Evolutionary conservation across 306 rosid species (phyloP).

Genomic region (Hippophae gyantsensis): DNA sequence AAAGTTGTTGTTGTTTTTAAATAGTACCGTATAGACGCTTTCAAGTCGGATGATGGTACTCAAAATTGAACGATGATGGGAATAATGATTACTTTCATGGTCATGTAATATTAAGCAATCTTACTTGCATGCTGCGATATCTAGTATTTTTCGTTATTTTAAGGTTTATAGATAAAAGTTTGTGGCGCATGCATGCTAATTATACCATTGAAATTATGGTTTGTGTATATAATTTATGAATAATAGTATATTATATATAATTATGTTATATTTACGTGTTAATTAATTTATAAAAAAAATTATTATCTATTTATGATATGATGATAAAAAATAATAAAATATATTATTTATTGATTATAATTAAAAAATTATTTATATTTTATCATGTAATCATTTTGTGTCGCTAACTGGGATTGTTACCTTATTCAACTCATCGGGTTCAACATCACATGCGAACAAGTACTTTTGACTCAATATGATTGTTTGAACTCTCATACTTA

Average conservation of each 20-base stretch:
- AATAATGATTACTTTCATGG: not conserved
- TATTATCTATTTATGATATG: too few species aligned
- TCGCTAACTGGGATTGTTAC: too few species aligned
- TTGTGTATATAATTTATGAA: not conserved
- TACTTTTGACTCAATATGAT: too few species aligned
- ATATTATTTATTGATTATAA: too few species aligned
- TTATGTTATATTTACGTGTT: too few species aligned
- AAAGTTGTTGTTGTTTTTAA: too few species aligned
- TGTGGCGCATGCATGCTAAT: conserved; percentile 6
- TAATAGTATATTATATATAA: not conserved
- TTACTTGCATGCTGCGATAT: not conserved
- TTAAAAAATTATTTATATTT: too few species aligned
- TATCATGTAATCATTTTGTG: too few species aligned
- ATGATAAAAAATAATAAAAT: not conserved
- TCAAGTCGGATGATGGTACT: conserved; percentile 9
- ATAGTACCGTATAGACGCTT: not conserved
- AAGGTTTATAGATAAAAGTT: conserved; percentile 2
- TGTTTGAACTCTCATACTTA: too few species aligned
- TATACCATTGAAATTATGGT: conserved; percentile 4
- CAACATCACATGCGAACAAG: too few species aligned
- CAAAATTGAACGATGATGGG: conserved; percentile 10
- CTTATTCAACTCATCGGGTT: too few species aligned
- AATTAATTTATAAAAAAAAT: not conserved
- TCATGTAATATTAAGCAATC: conserved; percentile 4
- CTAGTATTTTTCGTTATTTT: not conserved